phyloP scores from a whole-genome alignment of 306 rosid genomes.

The Neltuma alba region DNA sequence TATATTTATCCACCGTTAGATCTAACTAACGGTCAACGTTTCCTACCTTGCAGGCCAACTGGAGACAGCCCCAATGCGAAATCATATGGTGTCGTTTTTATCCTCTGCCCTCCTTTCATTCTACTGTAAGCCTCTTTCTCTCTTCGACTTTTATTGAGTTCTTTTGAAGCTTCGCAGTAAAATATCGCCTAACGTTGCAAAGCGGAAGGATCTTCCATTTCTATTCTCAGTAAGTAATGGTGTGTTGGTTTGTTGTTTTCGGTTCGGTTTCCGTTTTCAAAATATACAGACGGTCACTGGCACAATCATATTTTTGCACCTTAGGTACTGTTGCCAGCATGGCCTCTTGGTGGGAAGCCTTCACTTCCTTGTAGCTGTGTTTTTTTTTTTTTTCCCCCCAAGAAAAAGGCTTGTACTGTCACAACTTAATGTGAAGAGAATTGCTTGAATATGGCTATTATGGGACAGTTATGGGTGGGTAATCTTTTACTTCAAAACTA shows the following conservation, averaged over 20 bases:
- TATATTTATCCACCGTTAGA: background rate
- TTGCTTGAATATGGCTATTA: background rate
- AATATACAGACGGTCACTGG: background rate
- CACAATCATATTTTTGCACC: background rate
- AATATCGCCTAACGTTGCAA: constrained; percentile 1
- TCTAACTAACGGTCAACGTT: background rate
- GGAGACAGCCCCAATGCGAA: background rate
- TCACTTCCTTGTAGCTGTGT: background rate
- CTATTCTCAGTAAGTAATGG: constrained; percentile 7
- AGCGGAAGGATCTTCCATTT: background rate
- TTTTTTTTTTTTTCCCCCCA: background rate
- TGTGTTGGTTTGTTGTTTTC: background rate
- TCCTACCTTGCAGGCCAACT: background rate
- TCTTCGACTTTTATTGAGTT: background rate
- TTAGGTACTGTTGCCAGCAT: background rate
- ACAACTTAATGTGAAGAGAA: background rate
- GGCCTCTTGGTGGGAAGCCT: background rate
- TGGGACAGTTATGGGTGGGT: background rate
- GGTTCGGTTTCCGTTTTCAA: background rate
- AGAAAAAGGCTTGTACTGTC: background rate
- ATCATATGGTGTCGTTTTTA: background rate
- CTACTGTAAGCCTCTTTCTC: background rate
- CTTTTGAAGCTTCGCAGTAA: background rate
- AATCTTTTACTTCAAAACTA: background rate
- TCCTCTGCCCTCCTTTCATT: background rate